Base-by-base conservation (phyloP, 2,329 filamentous ascomycete genomes). In the Colletotrichum musae region DNA sequence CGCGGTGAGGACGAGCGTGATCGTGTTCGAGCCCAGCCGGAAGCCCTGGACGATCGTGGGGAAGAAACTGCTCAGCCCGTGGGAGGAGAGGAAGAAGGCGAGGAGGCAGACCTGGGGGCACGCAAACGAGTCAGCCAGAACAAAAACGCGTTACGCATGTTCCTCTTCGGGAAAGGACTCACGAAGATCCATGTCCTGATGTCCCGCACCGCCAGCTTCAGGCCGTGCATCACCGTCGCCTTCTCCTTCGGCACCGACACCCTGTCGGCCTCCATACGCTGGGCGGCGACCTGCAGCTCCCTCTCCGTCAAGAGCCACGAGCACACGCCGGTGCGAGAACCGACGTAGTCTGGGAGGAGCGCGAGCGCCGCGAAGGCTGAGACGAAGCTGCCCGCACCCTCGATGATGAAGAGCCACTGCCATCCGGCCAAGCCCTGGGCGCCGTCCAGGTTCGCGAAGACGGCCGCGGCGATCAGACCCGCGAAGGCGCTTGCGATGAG, bases 361-460 rank as follows among this genome's bases (percentile, higher is more conserved):
- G 73, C 72, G 10, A 68, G 54, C 45, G 73, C 73, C 13, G 69
- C n/a, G 21, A 73, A 61, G 1, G 73, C 73, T 16, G 74, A 63
- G 36, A 68, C 65, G 18, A 75, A 70, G 24, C 75, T 77, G 4
- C 72, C 80, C 4, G 83, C 81, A 9, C 91, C 91, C 73, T 93
- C 89, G 13, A 91, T 86, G 54, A 93, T 88, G 77, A 93, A 93
- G 26, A 93, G 85, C 87, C 87, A 91, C 10, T 89, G 83, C 91
- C 91, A 93, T 3, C 90, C 90, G 2, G 83, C 78, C 2, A 91
- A 80, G 1, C 88, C 89, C 3, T 80, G 79, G 0, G 83, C 80
- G n/a, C 88, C 84, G 64, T 89, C 83, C 16, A 79, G 74, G 2
- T 73, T 74, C 6, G 71, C 73, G 28, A 84, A 84, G 1, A 81